A percentile compares a stretch with the other conserved stretches of the same genome.
Evolutionary conservation across 2,329 filamentous ascomycete species (phyloP).

Genomic region (Cyphellophora attinorum): DNA sequence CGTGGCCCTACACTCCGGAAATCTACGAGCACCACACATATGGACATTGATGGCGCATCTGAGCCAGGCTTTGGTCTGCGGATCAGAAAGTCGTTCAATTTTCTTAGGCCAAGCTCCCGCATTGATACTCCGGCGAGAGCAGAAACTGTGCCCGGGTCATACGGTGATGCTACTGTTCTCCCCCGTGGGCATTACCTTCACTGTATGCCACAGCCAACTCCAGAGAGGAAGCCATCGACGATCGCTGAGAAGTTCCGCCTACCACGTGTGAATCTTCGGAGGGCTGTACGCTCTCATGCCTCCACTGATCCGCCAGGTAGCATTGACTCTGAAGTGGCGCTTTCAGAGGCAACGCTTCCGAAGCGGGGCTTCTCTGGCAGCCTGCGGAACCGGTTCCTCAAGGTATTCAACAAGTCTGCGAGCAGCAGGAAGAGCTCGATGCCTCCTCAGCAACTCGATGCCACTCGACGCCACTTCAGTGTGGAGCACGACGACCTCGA

Average conservation of each 20-base stretch:
- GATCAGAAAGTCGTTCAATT: conserved; percentile 33
- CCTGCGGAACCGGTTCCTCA: conserved; percentile 31
- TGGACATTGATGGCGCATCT: conserved; percentile 4
- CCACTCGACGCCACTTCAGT: conserved; percentile 16
- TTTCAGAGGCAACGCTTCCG: conserved; percentile 3
- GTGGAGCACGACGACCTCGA: conserved; percentile 8
- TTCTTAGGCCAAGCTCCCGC: conserved; percentile 24
- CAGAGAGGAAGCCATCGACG: conserved; percentile 16
- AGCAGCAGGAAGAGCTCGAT: conserved; percentile 12
- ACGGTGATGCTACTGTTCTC: conserved; percentile 30
- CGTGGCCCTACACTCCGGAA: conserved; percentile 6
- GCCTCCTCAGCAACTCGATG: conserved; percentile 19
- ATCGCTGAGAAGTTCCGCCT: background rate
- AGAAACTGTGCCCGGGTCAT: conserved; percentile 16
- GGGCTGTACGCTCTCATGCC: conserved; percentile 11
- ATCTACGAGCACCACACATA: conserved; percentile 4
- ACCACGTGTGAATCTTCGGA: conserved; percentile 16
- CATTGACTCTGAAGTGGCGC: conserved; percentile 18
- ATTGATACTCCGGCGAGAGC: conserved; percentile 10
- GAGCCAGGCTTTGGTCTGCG: conserved; percentile 9
- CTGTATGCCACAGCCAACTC: conserved; percentile 13
- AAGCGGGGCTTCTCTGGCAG: conserved; percentile 30
- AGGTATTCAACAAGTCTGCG: conserved; percentile 28
- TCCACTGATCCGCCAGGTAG: conserved; percentile 27
- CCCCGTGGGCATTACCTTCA: conserved; percentile 30